Evolutionary conservation across 2,329 filamentous ascomycete genomes (phyloP), one percentile per base, ranked within the genome.

Genomic region (Xylaria sp.): DNA sequence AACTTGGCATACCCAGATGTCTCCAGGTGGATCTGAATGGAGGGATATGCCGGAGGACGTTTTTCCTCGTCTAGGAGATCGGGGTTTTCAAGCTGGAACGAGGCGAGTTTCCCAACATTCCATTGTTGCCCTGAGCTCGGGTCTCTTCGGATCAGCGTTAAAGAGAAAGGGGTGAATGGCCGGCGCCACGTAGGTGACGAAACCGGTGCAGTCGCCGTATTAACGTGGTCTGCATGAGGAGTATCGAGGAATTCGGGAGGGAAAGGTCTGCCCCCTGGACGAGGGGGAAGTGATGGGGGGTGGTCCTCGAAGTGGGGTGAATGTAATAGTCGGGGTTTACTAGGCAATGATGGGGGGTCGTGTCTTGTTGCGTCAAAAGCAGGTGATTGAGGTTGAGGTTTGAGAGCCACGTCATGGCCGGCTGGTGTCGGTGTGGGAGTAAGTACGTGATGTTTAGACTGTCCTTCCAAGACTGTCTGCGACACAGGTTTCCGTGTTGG

Each of bases 71-170:
- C 65, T n/a, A 71, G 60, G n/a, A 72, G 63, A 46, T 75, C 74
- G 1, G 74, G 70, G 23, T 76, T 69, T 46, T 84, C 81, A 14
- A 80, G 73, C 65, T 85, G 82, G 61, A 81, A 81, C 0, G 84
- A 86, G 1, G 82, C 83, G 51, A 92, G 83, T 57, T 82, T 87
- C 21, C 88, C 91, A 12, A 93, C 83, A 71, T 93, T 93, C 89
- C 90, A 92, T 74, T 93, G 91, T 57, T 82, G 82, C 7, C 87
- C 87, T 8, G 88, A 86, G 21, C 83, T 81, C 1, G 89, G 89
- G 72, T 93, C 89, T 66, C 90, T 85, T n/a, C 91, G 87, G 69
- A 93, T 92, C 14, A 94, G 75, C 0, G 87, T 89, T 14, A 88
- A 76, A 2, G 80, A 82, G 65, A 86, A 87, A 0, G 83, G 80